These are phyloP conservation scores for Backusella parvicylindrica DNA, from an alignment of 192 early-diverging fungal genomes.

Conservation along the genomic window DNA sequence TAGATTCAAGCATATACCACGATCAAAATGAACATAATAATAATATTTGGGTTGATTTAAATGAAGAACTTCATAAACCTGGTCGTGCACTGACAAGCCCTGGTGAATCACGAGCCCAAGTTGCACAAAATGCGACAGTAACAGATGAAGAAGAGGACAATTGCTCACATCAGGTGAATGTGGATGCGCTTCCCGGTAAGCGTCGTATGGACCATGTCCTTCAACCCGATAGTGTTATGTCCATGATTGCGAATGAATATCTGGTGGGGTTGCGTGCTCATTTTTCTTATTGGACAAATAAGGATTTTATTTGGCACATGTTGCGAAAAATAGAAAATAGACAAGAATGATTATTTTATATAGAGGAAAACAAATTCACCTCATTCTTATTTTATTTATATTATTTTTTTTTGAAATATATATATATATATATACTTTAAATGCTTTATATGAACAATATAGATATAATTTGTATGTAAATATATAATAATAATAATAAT, in stretches of 20 bases:
- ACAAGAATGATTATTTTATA: background rate
- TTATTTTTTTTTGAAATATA: background rate
- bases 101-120: constrained; percentile 4
- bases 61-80: constrained; percentile 31
- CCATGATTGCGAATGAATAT: constrained; percentile 53
- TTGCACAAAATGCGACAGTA: constrained; percentile 19
- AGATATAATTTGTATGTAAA: background rate
- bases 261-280: constrained; percentile 50
- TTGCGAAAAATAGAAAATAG: constrained; percentile 28
- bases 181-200: constrained; percentile 17
- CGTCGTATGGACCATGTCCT: constrained; percentile 45
- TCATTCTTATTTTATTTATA: background rate
- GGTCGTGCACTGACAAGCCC: constrained; percentile 23
- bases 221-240: constrained; percentile 46
- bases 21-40: background rate
- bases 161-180: background rate
- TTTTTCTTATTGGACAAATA: constrained; percentile 56
- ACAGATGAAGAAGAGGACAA: background rate
- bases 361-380: background rate
- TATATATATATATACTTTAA: background rate
- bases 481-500: constrained; percentile 16
- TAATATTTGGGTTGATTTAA: constrained; percentile 24
- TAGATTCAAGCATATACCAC: background rate
- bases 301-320: constrained; percentile 44
- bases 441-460: background rate